Evolutionary conservation across 2,329 filamentous ascomycete genomes (phyloP).

Genomic region (Plectosphaerella plurivora): DNA sequence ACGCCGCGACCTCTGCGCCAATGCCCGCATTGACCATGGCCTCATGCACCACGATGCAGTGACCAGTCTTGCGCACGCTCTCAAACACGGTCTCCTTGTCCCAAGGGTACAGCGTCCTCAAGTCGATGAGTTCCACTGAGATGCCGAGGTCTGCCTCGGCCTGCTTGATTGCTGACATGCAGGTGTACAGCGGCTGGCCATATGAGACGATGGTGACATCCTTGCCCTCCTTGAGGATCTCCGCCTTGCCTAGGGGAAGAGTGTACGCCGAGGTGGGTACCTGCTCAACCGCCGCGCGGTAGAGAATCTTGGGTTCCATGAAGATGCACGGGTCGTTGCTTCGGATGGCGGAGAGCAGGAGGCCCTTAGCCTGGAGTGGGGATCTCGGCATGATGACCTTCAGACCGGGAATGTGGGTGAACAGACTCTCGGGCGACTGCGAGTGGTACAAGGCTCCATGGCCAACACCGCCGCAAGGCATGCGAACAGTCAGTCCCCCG

Average conservation of each 20-base stretch:
- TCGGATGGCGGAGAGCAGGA: constrained; percentile 72
- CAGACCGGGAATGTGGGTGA: constrained; percentile 82
- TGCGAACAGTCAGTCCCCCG: constrained; percentile 79
- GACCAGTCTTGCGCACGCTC: constrained; percentile 82
- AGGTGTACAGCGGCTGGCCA: constrained; percentile 84
- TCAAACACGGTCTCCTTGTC: constrained; percentile 75
- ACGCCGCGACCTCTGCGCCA: constrained; percentile 83
- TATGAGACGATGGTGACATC: constrained; percentile 85
- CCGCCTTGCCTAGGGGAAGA: constrained; percentile 81
- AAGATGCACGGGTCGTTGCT: constrained; percentile 86
- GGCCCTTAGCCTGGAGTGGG: constrained; percentile 82
- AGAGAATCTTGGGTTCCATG: constrained; percentile 91
- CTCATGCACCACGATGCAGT: constrained; percentile 86
- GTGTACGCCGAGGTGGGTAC: constrained; percentile 77
- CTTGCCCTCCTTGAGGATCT: constrained; percentile 74
- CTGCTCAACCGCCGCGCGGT: constrained; percentile 86
- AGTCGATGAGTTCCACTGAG: constrained; percentile 78
- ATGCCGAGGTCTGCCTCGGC: constrained; percentile 73
- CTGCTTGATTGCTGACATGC: constrained; percentile 69
- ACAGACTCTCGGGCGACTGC: constrained; percentile 83
- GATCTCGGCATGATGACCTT: constrained; percentile 83
- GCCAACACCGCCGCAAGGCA: constrained; percentile 87
- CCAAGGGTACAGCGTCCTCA: constrained; percentile 89
- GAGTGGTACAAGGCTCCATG: constrained; percentile 87
- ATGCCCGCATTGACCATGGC: constrained; percentile 87